A percentile compares a stretch with the other conserved stretches of the same genome.
Evolutionary conservation across 1,284 basidiomycete genomes (phyloP).

Genomic region (Athelia sp.): DNA sequence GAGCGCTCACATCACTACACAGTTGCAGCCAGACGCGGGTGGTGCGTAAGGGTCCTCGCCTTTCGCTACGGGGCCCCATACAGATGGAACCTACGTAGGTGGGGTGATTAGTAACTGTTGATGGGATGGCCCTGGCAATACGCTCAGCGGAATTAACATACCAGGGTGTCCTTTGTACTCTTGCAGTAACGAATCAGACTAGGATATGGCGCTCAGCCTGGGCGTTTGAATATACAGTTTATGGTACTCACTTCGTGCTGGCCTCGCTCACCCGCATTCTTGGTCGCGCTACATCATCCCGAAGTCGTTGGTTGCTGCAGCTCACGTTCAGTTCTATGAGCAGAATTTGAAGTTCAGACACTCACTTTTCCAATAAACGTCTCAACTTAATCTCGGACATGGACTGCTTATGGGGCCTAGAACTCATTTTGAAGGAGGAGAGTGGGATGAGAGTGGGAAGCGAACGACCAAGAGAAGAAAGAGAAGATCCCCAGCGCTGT

Average conservation of each 20-base stretch:
- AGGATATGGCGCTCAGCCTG: constrained; percentile 49
- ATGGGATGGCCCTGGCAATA: constrained; percentile 9
- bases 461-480: constrained; percentile 7
- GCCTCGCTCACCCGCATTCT: constrained; percentile 90
- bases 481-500: constrained; percentile 10
- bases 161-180: constrained; percentile 83
- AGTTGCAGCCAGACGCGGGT: constrained; percentile 62
- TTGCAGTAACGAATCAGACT: constrained; percentile 92
- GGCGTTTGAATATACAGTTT: constrained; percentile 41
- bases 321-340: background rate
- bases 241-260: constrained; percentile 66
- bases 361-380: constrained; percentile 76
- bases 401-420: constrained; percentile 61
- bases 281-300: constrained; percentile 86
- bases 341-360: background rate
- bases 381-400: constrained; percentile 98
- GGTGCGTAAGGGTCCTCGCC: constrained; percentile 87
- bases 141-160: constrained; percentile 30
- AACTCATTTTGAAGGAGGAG: constrained; percentile 36
- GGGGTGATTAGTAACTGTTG: background rate
- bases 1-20: constrained; percentile 44
- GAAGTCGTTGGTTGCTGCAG: constrained; percentile 76
- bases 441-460: constrained; percentile 9
- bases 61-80: constrained; percentile 92
- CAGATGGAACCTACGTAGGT: constrained; percentile 65